These are phyloP conservation scores for Rhizopogon vesiculosus DNA, from an alignment of 768 basidiomycete species.

Conservation along the genomic window DNA sequence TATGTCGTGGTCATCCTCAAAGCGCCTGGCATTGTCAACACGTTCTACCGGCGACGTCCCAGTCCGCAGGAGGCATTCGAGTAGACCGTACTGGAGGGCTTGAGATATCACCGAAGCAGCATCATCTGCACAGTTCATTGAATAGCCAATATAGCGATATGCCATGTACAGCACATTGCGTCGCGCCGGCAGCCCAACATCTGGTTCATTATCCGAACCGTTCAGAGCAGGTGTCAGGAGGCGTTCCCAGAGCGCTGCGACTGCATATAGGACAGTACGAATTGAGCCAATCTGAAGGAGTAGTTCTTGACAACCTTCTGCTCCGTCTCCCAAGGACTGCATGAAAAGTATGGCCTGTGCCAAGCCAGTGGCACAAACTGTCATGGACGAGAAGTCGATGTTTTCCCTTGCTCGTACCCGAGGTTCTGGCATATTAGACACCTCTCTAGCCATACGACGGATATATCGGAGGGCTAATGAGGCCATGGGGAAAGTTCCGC, in stretches of 20 bases:
- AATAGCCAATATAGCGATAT: slow-evolving; percentile 3
- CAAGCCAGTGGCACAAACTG: slow-evolving; percentile 1
- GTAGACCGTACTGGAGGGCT: slow-evolving; percentile 1
- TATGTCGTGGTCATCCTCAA: slow-evolving; percentile 2
- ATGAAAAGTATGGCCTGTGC: slow-evolving; percentile 3
- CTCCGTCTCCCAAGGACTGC: neutral
- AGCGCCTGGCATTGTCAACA: neutral
- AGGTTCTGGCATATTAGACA: neutral
- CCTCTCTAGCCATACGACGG: slow-evolving; percentile 2
- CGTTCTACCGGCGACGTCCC: neutral
- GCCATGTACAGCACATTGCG: slow-evolving; percentile 2
- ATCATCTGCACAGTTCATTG: slow-evolving; percentile 2
- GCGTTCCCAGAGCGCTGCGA: neutral
- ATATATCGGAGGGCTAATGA: slow-evolving; percentile 2
- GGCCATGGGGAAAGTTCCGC: slow-evolving; percentile 2
- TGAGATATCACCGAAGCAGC: neutral
- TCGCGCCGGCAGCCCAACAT: slow-evolving; percentile 1
- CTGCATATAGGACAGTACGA: slow-evolving; percentile 1
- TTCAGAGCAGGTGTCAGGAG: slow-evolving; percentile 1
- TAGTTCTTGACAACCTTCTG: neutral
- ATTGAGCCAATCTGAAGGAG: slow-evolving; percentile 1
- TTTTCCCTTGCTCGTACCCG: neutral
- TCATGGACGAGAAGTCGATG: neutral
- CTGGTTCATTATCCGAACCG: slow-evolving; percentile 1
- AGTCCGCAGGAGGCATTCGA: slow-evolving; percentile 1